Percentiles rank a stretch among this genome's conserved stretches.
Evolutionary conservation across 2,329 filamentous ascomycete genomes (phyloP).

Genomic region (Cyclaneusma minus): DNA sequence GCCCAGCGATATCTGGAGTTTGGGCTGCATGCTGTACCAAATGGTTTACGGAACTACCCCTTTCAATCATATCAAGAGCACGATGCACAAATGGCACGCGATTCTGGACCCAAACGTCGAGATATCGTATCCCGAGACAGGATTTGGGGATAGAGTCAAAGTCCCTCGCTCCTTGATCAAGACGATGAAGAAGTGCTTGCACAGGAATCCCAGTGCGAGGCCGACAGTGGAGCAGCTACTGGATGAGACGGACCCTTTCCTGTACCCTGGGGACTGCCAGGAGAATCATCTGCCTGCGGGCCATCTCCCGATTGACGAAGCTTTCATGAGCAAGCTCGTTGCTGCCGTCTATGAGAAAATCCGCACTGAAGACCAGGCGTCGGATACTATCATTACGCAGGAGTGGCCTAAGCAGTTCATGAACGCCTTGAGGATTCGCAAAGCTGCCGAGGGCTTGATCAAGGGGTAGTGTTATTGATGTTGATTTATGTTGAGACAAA

Average conservation of each 20-base stretch:
- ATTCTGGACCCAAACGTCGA: constrained; percentile 65
- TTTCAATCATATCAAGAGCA: constrained; percentile 82
- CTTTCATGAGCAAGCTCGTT: no score
- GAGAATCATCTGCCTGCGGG: constrained; percentile 40
- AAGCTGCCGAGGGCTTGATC: no score
- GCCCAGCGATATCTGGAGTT: constrained; percentile 86
- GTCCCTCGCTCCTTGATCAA: constrained; percentile 43
- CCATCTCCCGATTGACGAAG: no score
- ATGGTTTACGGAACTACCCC: constrained; percentile 97
- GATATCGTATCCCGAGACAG: constrained; percentile 57
- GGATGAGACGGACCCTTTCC: constrained; percentile 40
- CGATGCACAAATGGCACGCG: constrained; percentile 71
- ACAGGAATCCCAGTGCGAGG: constrained; percentile 43
- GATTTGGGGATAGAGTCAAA: constrained; percentile 46
- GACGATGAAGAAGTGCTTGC: constrained; percentile 47
- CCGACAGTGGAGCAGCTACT: constrained; percentile 50
- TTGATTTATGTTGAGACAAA: no score
- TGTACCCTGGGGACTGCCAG: constrained; percentile 42
- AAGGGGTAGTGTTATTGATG: no score
- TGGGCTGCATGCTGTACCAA: constrained; percentile 94
- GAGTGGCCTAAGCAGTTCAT: no score
- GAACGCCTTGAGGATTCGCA: no score
- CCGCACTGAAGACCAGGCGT: no score
- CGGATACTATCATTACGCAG: no score
- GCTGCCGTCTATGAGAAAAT: no score